Percentiles rank a stretch among this genome's conserved stretches.
Conservation (phyloP, 2,329 filamentous ascomycete species). For the Colletotrichum spaethianum region DNA sequence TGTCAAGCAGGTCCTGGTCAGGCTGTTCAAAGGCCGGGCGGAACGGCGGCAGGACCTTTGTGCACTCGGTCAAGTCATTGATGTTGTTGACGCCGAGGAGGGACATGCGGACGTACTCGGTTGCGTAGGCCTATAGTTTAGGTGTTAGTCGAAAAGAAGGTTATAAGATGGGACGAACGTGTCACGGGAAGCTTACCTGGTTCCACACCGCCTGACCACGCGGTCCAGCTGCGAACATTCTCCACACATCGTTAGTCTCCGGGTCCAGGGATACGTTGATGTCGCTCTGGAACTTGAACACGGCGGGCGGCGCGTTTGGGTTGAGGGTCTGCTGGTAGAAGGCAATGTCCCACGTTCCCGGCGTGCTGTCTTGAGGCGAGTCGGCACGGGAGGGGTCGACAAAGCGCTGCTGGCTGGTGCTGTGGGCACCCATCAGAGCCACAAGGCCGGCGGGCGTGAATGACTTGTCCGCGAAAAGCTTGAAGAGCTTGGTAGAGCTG, state of each 20-base stretch:
- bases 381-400: conserved; percentile 57
- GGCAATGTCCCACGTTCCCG: conserved; percentile 66
- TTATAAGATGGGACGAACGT: conserved; percentile 7
- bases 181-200: conserved; percentile 49
- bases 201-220: conserved; percentile 57
- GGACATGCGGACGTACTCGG: conserved; percentile 67
- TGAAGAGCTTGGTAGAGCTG: conserved; percentile 63
- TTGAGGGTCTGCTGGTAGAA: conserved; percentile 62
- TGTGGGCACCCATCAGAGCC: conserved; percentile 69
- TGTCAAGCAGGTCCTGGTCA: conserved; percentile 27
- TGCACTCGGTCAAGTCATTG: conserved; percentile 69
- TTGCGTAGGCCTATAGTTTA: conserved; percentile 61
- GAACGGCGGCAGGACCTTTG: conserved; percentile 61
- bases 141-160: conserved; percentile 6
- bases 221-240: conserved; percentile 50
- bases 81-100: conserved; percentile 71
- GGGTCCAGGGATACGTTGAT: conserved; percentile 55
- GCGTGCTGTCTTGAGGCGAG: conserved; percentile 66
- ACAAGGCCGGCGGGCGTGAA: conserved; percentile 65
- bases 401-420: conserved; percentile 63
- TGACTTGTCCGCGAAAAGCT: conserved; percentile 67
- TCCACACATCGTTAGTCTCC: conserved; percentile 54
- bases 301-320: conserved; percentile 50
- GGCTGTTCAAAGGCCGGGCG: conserved; percentile 39
- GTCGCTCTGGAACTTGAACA: conserved; percentile 60